Percentiles rank a stretch among this genome's conserved stretches.
Evolutionary conservation across 1,139 yeast species (phyloP).

Genomic region (Arxiozyma bovina): DNA sequence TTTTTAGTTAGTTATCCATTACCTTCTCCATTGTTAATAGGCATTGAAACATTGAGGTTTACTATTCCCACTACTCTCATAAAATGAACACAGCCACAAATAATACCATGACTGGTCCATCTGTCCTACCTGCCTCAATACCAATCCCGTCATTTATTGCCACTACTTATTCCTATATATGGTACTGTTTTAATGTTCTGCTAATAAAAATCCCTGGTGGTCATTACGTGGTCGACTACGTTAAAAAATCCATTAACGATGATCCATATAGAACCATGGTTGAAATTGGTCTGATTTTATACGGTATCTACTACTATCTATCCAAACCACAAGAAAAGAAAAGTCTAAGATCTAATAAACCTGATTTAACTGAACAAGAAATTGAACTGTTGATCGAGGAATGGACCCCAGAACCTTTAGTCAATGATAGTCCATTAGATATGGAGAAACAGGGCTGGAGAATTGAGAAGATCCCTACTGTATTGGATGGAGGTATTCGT

Average conservation of each 20-base stretch:
- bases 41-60: not conserved
- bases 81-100: not conserved
- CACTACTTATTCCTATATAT: constrained; percentile 19
- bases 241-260: constrained; percentile 81
- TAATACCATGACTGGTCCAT: not conserved
- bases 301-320: constrained; percentile 78
- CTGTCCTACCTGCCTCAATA: constrained; percentile 20
- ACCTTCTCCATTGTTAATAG: not conserved
- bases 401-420: constrained; percentile 86
- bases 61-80: not conserved
- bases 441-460: constrained; percentile 39
- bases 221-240: constrained; percentile 60
- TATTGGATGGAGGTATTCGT: constrained; percentile 46
- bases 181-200: constrained; percentile 16
- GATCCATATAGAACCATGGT: constrained; percentile 87
- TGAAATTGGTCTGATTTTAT: constrained; percentile 68
- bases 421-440: constrained; percentile 29
- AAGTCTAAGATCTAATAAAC: constrained; percentile 65
- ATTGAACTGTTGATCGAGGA: constrained; percentile 78
- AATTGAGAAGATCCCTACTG: constrained; percentile 51
- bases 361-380: constrained; percentile 56
- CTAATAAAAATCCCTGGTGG: constrained; percentile 59
- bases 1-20: too few relatives aligned
- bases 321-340: constrained; percentile 63
- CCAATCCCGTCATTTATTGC: constrained; percentile 23